phyloP scores from a whole-genome alignment of 805 yeast species.

The Groenewaldozyma salmanticensis region DNA sequence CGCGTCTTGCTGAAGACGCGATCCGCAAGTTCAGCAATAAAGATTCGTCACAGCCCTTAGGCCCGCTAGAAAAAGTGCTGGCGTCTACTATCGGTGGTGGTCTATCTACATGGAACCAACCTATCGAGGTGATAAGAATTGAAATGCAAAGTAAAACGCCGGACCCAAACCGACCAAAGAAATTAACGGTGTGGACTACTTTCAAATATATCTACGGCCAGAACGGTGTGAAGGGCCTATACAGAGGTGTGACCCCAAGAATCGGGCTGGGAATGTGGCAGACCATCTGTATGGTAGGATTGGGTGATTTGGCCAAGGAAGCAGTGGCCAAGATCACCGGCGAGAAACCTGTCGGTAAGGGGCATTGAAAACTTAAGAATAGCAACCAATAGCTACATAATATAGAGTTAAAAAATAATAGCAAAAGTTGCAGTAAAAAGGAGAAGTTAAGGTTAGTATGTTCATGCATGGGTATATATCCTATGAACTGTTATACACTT shows the following conservation, averaged over 20 bases:
- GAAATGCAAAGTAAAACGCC: constrained; percentile 95
- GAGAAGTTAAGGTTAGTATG: no score
- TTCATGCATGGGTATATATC: neutral
- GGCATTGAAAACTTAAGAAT: constrained; percentile 26
- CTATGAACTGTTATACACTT: no score
- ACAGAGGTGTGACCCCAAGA: constrained; percentile 96
- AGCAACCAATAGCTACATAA: no score
- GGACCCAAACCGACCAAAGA: constrained; percentile 94
- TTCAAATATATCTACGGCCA: constrained; percentile 71
- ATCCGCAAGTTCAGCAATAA: constrained; percentile 60
- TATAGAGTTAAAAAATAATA: constrained; percentile 1
- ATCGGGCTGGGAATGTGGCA: constrained; percentile 97
- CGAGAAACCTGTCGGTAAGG: constrained; percentile 39
- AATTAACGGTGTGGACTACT: constrained; percentile 67
- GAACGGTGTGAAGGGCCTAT: constrained; percentile 83
- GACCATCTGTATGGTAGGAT: constrained; percentile 96
- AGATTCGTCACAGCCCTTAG: constrained; percentile 46
- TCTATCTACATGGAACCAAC: constrained; percentile 97
- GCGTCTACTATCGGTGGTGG: constrained; percentile 96
- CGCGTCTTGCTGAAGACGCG: constrained; percentile 82
- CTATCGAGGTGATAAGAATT: constrained; percentile 93
- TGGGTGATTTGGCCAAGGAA: constrained; percentile 87
- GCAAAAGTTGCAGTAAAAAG: no score
- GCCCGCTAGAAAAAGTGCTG: constrained; percentile 68
- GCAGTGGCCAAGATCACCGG: constrained; percentile 55